Evolutionary conservation across 441 rosid species (phyloP).

Genomic region (Manihot esculenta): DNA sequence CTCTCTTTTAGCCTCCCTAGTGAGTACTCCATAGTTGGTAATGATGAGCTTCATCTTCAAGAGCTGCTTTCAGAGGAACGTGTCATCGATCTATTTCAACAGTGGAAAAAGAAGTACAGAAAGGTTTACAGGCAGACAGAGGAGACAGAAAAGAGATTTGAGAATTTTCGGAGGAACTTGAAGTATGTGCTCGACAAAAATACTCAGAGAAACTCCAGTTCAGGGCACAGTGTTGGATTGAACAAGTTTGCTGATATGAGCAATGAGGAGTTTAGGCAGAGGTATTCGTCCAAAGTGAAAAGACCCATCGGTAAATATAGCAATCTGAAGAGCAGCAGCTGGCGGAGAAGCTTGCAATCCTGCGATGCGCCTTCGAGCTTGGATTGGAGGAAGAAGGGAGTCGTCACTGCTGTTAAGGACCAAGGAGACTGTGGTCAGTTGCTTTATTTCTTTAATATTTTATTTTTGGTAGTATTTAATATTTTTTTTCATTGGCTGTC

Average conservation of each 20-base stretch:
- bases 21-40: slow-evolving; percentile 42
- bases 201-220: slow-evolving; percentile 14
- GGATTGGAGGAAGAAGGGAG: slow-evolving; percentile 67
- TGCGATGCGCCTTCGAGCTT: slow-evolving; percentile 52
- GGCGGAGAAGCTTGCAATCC: slow-evolving; percentile 20
- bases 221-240: slow-evolving; percentile 44
- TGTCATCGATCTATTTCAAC: slow-evolving; percentile 43
- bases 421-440: slow-evolving; percentile 60
- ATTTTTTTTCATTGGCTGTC: no score
- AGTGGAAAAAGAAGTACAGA: slow-evolving; percentile 48
- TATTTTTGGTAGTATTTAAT: no score
- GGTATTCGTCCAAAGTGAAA: slow-evolving; percentile 50
- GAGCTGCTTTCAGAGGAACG: slow-evolving; percentile 44
- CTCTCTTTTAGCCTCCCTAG: slow-evolving; percentile 34
- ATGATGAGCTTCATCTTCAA: slow-evolving; percentile 26
- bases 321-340: slow-evolving; percentile 5
- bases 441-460: background rate
- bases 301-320: slow-evolving; percentile 34
- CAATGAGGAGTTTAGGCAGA: slow-evolving; percentile 57
- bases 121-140: slow-evolving; percentile 45
- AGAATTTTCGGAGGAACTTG: slow-evolving; percentile 47
- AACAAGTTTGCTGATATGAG: slow-evolving; percentile 71
- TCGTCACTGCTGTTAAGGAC: slow-evolving; percentile 57
- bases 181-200: slow-evolving; percentile 48
- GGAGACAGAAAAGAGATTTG: slow-evolving; percentile 46